Evolutionary conservation across 176 grass and related monocot genomes (phyloP).

Genomic region (Raddia distichophylla): DNA sequence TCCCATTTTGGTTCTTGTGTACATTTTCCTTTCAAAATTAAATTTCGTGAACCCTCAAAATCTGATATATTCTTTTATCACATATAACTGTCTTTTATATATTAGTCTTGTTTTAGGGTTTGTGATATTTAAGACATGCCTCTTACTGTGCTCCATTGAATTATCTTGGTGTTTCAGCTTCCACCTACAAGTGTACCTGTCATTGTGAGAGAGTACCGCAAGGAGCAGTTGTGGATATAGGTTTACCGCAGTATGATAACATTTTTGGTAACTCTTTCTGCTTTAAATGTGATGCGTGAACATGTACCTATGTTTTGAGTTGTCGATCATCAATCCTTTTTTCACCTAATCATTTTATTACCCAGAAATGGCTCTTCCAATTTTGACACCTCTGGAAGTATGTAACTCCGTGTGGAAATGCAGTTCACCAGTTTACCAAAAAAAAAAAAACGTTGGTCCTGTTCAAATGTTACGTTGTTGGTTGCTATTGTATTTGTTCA

Average conservation of each 20-base stretch:
- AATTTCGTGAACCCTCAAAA: not conserved
- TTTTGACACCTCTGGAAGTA: constrained; percentile 37
- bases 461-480: not conserved
- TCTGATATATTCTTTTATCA: not conserved
- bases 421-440: constrained; percentile 3
- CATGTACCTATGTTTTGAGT: constrained; percentile 33
- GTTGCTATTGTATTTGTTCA: not conserved
- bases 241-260: constrained; percentile 27
- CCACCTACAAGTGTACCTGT: constrained; percentile 82
- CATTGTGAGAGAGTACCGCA: constrained; percentile 77
- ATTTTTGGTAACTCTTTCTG: constrained; percentile 44
- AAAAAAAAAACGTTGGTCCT: not conserved
- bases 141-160: constrained; percentile 25
- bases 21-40: not conserved
- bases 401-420: constrained; percentile 41
- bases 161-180: constrained; percentile 54
- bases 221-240: constrained; percentile 88
- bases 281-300: constrained; percentile 14
- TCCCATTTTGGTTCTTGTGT: not conserved
- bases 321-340: constrained; percentile 26
- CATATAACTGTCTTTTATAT: too few species aligned
- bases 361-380: constrained; percentile 25
- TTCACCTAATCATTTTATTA: constrained; percentile 33
- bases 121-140: constrained; percentile 20
- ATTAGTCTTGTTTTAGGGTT: not conserved